Conservation (phyloP, 495 filamentous ascomycete species). For the Clohesyomyces aquaticus region DNA sequence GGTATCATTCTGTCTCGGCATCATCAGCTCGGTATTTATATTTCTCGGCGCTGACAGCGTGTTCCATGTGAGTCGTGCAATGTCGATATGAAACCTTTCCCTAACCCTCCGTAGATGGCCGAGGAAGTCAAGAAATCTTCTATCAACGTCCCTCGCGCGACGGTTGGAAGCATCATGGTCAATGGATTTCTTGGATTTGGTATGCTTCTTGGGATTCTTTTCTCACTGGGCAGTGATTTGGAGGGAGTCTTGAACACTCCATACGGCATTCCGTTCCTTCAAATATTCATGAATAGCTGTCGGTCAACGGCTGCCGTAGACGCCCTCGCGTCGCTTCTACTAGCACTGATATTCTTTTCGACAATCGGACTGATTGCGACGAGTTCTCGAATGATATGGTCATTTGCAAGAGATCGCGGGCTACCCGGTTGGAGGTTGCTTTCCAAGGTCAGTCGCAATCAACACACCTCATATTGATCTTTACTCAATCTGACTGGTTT, state of each 20-base stretch:
- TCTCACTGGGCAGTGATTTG: background rate
- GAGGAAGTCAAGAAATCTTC: background rate
- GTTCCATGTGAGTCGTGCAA: conserved; percentile 52
- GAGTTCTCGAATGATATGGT: conserved; percentile 60
- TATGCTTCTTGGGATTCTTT: background rate
- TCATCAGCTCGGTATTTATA: conserved; percentile 55
- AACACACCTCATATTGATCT: too few relatives aligned
- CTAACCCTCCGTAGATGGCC: conserved; percentile 1
- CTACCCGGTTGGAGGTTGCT: conserved; percentile 55
- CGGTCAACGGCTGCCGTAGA: background rate
- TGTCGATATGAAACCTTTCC: conserved; percentile 11
- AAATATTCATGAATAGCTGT: background rate
- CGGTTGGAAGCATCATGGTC: background rate
- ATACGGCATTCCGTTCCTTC: background rate
- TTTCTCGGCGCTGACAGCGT: conserved; percentile 53
- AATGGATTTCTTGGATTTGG: background rate
- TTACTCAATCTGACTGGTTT: too few relatives aligned
- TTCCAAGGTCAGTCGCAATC: background rate
- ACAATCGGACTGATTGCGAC: conserved; percentile 58
- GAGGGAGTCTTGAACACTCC: background rate
- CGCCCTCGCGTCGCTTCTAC: background rate
- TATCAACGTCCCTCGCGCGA: background rate
- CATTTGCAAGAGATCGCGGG: conserved; percentile 59
- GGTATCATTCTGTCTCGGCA: conserved; percentile 58
- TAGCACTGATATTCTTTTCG: conserved; percentile 20